Base-by-base conservation (phyloP, 176 grass and related monocot genomes). In the Alopecurus myosuroides region DNA sequence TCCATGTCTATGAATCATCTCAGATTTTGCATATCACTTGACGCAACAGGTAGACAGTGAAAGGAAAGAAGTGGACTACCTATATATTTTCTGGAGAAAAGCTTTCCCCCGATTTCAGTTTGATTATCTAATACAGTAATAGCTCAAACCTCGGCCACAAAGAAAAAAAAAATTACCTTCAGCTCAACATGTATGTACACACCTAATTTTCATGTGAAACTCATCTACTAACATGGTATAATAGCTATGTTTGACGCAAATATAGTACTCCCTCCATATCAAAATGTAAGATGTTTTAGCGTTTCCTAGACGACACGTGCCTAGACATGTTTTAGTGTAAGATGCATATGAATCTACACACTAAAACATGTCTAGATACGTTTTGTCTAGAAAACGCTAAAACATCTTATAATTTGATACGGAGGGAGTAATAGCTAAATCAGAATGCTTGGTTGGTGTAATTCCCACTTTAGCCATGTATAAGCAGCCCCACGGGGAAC, bases 381-480 rank as follows among this genome's bases (percentile, higher is more conserved):
- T n/a, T n/a, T n/a, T n/a, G n/a, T n/a, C n/a, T n/a, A n/a, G n/a
- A n/a, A n/a, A n/a, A n/a, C n/a, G n/a, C n/a, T n/a, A n/a, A n/a
- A n/a, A n/a, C n/a, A n/a, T n/a, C n/a, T n/a, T n/a, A n/a, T n/a
- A n/a, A n/a, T n/a, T n/a, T n/a, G n/a, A n/a, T n/a, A n/a, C n/a
- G n/a, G n/a, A n/a, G n/a, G n/a, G n/a, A n/a, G n/a, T n/a, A 14
- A 40, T 46, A 64, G 45, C 35, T 74, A 90, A 64, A 55, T 71
- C 4, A 37, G 42, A 70, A 36, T 18, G 20, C 41, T 20, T 31
- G 11, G 29, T 7, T 13, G 17, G 0, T 2, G 18, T 28, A 60
- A 22, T 3, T 29, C 23, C 23, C 50, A 64, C 9, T 63, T 28
- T 35, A 33, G 39, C 9, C 44, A 62, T 23, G 9, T 40, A 9